Base-by-base conservation (phyloP, 1,139 yeast genomes). In the Hyphopichia burtonii region DNA sequence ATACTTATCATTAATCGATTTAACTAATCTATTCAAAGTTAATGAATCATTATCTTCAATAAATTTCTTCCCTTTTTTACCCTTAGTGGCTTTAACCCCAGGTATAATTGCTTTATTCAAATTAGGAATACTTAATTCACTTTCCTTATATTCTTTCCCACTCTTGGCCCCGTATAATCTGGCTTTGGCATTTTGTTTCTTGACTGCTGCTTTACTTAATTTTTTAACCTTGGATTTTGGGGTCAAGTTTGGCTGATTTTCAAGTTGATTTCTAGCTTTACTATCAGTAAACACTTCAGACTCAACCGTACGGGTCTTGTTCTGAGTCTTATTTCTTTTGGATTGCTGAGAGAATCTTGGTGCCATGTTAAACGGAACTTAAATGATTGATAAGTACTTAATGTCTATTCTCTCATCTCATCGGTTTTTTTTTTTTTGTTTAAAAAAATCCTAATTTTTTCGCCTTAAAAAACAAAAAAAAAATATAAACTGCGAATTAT, bases 21-120 rank as follows among this genome's bases (percentile, higher is more conserved):
- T 83, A 40, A 90, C 82, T 49, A 93, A 74, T 62, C 95, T 75
- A 48, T 74, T 78, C 59, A 83, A 54, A 38, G 80, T 76, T 55
- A 86, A 67, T 28, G 81, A 63, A 56, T 87, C 93, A 48, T 79
- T 73, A 58, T 87, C 94, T 39, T 68, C 86, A 23, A 90, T 83
- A 63, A 91, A 90, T 55, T 84, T 85, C 71, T 93, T 93, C 41
- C 98, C 98, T 68, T 91, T 93, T 65, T 91, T 93, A 41, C 97
- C 97, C 47, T 76, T 76, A 53, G 78, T 78, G 38, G 73, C 74
- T 53, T 86, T 82, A 9, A 87, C 89, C 37, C 96, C 97, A 0
- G 98, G 96, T 38, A 81, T 78, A 34, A 91, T 76, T 9, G 97
- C 89, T 53, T 78, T 83, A 61, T 93, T 93, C 54, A 91, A 74